Evolutionary conservation across 768 basidiomycete species (phyloP).

Genomic region (Scleroderma citrinum): DNA sequence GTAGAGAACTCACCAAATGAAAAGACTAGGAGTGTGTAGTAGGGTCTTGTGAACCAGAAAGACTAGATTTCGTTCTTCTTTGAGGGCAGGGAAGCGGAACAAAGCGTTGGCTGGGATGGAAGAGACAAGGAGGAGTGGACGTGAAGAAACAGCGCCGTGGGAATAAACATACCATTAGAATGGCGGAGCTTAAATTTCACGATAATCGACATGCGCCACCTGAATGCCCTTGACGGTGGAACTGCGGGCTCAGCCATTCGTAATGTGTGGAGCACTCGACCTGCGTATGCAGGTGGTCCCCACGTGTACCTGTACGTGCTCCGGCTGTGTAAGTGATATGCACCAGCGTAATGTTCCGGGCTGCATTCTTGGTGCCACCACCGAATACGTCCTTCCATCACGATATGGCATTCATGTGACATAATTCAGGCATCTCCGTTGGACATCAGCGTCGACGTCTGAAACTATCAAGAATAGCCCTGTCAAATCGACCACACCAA

Average conservation of each 20-base stretch:
- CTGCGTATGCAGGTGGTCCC: background rate
- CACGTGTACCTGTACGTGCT: background rate
- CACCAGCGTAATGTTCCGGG: no score
- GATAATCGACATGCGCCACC: constrained; percentile 8
- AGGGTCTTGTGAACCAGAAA: constrained; percentile 12
- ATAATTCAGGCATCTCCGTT: no score
- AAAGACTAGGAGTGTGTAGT: constrained; percentile 3
- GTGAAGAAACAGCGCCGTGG: constrained; percentile 39
- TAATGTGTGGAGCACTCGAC: no score
- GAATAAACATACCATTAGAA: constrained; percentile 20
- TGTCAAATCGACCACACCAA: no score
- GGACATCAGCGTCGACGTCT: no score
- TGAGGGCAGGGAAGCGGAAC: constrained; percentile 21
- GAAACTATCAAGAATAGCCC: no score
- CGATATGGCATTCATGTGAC: no score
- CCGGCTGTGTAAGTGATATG: no score
- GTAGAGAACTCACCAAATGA: constrained; percentile 21
- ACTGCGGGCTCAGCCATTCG: background rate
- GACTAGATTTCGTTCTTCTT: no score
- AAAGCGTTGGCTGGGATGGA: constrained; percentile 9
- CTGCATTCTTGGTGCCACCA: no score
- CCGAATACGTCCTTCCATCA: no score
- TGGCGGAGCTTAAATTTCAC: constrained; percentile 43
- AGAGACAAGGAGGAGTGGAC: constrained; percentile 23
- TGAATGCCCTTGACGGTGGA: background rate